Percentiles rank a stretch among this genome's conserved stretches.
These are phyloP conservation scores for Colletotrichum sp. DNA, from an alignment of 2,329 filamentous ascomycete genomes.

Conservation along the genomic window DNA sequence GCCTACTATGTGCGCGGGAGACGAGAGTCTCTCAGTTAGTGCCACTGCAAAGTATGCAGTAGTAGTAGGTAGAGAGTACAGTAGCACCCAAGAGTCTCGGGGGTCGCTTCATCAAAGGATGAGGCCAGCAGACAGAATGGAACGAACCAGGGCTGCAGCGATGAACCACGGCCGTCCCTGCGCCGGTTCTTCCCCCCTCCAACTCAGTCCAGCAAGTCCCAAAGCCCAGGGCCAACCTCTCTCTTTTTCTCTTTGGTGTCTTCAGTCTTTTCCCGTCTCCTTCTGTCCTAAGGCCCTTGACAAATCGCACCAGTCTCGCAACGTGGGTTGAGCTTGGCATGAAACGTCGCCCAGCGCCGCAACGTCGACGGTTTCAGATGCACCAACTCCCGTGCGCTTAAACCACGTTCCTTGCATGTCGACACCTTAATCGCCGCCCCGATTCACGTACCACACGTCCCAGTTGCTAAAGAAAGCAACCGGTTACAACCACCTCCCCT, in stretches of 20 bases:
- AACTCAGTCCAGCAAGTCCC: neutral
- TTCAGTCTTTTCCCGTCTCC: neutral
- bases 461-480: slow-evolving; percentile 19
- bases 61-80: neutral
- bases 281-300: neutral
- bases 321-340: slow-evolving; percentile 16
- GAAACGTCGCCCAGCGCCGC: slow-evolving; percentile 21
- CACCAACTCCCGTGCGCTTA: slow-evolving; percentile 18
- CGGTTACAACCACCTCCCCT: slow-evolving; percentile 12
- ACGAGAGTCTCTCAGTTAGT: neutral
- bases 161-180: slow-evolving; percentile 11
- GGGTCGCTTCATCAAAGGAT: neutral
- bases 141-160: slow-evolving; percentile 1
- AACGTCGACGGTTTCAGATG: slow-evolving; percentile 22
- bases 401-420: slow-evolving; percentile 21
- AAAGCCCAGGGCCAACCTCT: neutral
- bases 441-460: slow-evolving; percentile 15
- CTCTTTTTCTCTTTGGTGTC: neutral
- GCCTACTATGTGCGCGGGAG: neutral
- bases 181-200: neutral
- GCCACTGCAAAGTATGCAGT: neutral
- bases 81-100: neutral
- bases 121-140: neutral
- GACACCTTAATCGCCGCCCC: slow-evolving; percentile 15
- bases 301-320: slow-evolving; percentile 16